phyloP scores from a whole-genome alignment of 2,329 filamentous ascomycete genomes.

The Cyclaneusma minus region DNA sequence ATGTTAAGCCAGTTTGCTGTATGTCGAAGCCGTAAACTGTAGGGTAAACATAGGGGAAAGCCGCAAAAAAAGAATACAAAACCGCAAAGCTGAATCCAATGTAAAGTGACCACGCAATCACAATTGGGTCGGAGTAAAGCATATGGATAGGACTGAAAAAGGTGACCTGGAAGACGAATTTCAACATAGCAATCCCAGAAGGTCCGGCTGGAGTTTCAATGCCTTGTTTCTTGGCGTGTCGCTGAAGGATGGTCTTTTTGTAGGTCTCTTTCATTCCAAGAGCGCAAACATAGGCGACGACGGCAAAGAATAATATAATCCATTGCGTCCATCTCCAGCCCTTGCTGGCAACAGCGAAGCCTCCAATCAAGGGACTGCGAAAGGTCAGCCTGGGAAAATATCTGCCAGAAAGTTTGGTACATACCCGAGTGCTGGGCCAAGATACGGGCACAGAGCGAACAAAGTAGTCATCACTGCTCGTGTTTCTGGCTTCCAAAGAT shows the following conservation, averaged over 20 bases:
- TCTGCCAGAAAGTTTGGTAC: background rate
- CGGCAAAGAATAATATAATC: slow-evolving; percentile 24
- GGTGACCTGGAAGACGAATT: slow-evolving; percentile 18
- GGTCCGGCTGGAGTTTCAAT: slow-evolving; percentile 5
- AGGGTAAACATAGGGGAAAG: slow-evolving; percentile 31
- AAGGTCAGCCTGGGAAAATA: slow-evolving; percentile 6
- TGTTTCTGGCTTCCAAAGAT: slow-evolving; percentile 6
- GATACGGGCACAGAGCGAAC: slow-evolving; percentile 2
- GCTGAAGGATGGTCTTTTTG: slow-evolving; percentile 28
- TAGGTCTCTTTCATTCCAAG: slow-evolving; percentile 38
- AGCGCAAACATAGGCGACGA: slow-evolving; percentile 20
- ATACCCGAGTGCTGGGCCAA: slow-evolving; percentile 28
- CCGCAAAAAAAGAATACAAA: slow-evolving; percentile 35
- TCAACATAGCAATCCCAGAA: background rate
- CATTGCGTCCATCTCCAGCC: slow-evolving; percentile 27
- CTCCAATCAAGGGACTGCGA: slow-evolving; percentile 25
- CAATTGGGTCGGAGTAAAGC: slow-evolving; percentile 46
- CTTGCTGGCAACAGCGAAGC: slow-evolving; percentile 24
- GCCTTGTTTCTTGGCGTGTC: slow-evolving; percentile 16
- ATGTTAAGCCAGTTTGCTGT: slow-evolving; percentile 10
- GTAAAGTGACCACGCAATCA: slow-evolving; percentile 37
- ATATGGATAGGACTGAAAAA: slow-evolving; percentile 38
- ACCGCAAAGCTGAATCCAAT: slow-evolving; percentile 34
- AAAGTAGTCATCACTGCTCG: slow-evolving; percentile 3
- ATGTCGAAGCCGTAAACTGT: slow-evolving; percentile 26